A percentile compares a stretch with the other conserved stretches of the same genome.
Conservation (phyloP, 2,329 filamentous ascomycete genomes). For the Magnaporthiopsis rhizophila region DNA sequence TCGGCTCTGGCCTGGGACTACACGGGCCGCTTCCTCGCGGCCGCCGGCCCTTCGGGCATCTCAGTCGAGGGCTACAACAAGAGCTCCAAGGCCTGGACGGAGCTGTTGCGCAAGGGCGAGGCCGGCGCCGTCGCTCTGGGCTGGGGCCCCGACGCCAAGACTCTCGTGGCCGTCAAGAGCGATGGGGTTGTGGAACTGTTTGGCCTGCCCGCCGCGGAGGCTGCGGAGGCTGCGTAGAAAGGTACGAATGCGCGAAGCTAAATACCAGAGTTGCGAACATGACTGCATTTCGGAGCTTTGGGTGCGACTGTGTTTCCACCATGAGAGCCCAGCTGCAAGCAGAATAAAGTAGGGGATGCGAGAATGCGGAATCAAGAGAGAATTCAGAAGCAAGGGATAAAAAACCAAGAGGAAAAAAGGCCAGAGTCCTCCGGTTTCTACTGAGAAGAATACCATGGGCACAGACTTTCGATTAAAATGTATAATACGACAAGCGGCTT, state of each 20-base stretch:
- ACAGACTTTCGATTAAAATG: neutral
- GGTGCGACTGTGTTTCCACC: neutral
- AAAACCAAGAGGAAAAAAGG: neutral
- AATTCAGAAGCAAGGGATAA: neutral
- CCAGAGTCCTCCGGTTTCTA: neutral
- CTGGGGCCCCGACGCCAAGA: slow-evolving; percentile 71
- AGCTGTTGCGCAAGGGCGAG: slow-evolving; percentile 67
- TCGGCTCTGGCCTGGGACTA: slow-evolving; percentile 87
- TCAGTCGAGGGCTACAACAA: slow-evolving; percentile 89
- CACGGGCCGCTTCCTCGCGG: slow-evolving; percentile 85
- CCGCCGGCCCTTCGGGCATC: slow-evolving; percentile 69
- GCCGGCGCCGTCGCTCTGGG: slow-evolving; percentile 63
- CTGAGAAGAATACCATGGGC: neutral
- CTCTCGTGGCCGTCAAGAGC: slow-evolving; percentile 64
- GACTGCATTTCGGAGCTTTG: neutral
- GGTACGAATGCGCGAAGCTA: neutral
- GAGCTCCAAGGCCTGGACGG: slow-evolving; percentile 78
- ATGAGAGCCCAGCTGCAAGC: neutral
- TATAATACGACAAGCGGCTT: neutral
- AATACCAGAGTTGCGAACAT: neutral
- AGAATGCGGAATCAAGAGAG: no score
- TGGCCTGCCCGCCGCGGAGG: slow-evolving; percentile 1
- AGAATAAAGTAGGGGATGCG: neutral
- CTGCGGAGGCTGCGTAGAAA: slow-evolving; percentile 1
- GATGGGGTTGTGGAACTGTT: slow-evolving; percentile 56